Evolutionary conservation across 2,329 filamentous ascomycete genomes (phyloP), one percentile per base, ranked within the genome.

Genomic region (Gyromitra esculenta): DNA sequence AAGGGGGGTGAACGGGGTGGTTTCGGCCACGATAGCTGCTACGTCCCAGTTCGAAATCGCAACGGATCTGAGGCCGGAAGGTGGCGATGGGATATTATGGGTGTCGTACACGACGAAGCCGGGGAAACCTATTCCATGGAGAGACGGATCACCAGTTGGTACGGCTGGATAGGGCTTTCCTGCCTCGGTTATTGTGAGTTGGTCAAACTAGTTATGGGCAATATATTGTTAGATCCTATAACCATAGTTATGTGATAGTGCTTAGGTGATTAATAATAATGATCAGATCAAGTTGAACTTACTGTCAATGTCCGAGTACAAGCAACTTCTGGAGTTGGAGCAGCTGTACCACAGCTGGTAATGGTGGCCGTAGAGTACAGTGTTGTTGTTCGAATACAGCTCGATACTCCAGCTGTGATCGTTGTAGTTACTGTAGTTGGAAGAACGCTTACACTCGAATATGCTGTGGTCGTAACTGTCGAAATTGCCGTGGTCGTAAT

Each of bases 171-270:
- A 43, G 0, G 25, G 15, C 6, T 6, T 13, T 3, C 39, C 59
- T n/a, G 18, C 5, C 11, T 5, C 39, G 4, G 39, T 31, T 8
- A n/a, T 31, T n/a, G 59, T 41, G 37, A 45, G 21, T 45, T 31
- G 59, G 39, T 62, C 59, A 7, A 62, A 62, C 59, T 62, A 13
- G 8, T 62, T 11, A 18, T 15, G n/a, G 15, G 37, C 15, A 39
- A 21, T 62, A 25, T 2, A 25, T 9, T 7, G 57, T 62, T 62
- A 62, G 37, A 62, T 43, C 25, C 5, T 60, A 15, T 1, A 31
- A 18, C 18, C 13, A 11, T 41, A 39, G 1, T 9, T 11, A 2
- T 13, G 11, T 13, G 15, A n/a, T 18, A 37, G 37, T 41, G 18
- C 8, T 60, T 2, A 5, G 31, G 37, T 59, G 15, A 13, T 25